Evolutionary conservation across 1,284 basidiomycete species (phyloP).

Genomic region (Macrocybe sp.): DNA sequence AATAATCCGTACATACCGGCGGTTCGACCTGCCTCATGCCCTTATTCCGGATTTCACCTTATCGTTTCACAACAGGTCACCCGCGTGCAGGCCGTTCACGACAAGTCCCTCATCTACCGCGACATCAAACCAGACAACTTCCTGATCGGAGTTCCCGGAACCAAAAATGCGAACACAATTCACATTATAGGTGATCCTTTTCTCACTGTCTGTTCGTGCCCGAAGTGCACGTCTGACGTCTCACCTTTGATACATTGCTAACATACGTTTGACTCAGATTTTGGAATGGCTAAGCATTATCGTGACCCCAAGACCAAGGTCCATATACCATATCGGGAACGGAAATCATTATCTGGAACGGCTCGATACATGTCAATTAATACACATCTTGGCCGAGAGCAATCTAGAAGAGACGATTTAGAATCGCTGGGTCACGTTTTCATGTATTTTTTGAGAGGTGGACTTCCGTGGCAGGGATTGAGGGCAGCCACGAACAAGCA

Average conservation of each 20-base stretch:
- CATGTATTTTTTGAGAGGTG: slow-evolving; percentile 95
- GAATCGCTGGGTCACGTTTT: slow-evolving; percentile 97
- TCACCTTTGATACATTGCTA: slow-evolving; percentile 3
- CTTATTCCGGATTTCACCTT: slow-evolving; percentile 4
- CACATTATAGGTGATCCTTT: slow-evolving; percentile 78
- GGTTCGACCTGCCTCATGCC: slow-evolving; percentile 3
- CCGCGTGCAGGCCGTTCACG: slow-evolving; percentile 96
- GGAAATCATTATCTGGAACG: slow-evolving; percentile 96
- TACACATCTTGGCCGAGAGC: slow-evolving; percentile 92
- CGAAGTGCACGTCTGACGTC: slow-evolving; percentile 3
- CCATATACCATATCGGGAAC: slow-evolving; percentile 98
- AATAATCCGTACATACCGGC: slow-evolving; percentile 11
- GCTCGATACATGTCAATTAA: slow-evolving; percentile 99
- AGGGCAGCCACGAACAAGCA: slow-evolving; percentile 97
- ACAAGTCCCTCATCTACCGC: slow-evolving; percentile 97
- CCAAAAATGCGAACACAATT: slow-evolving; percentile 86
- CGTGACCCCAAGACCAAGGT: slow-evolving; percentile 97
- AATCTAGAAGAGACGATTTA: slow-evolving; percentile 88
- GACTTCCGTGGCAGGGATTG: slow-evolving; percentile 93
- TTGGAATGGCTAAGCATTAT: slow-evolving; percentile 99
- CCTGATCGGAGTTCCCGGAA: slow-evolving; percentile 91
- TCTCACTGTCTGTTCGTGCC: not conserved
- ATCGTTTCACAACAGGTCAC: slow-evolving; percentile 61
- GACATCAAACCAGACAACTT: slow-evolving; percentile 99
- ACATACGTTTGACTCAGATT: slow-evolving; percentile 51